Evolutionary conservation across 139 green algal species (phyloP).

Genomic region (Tetraselmis chui): DNA sequence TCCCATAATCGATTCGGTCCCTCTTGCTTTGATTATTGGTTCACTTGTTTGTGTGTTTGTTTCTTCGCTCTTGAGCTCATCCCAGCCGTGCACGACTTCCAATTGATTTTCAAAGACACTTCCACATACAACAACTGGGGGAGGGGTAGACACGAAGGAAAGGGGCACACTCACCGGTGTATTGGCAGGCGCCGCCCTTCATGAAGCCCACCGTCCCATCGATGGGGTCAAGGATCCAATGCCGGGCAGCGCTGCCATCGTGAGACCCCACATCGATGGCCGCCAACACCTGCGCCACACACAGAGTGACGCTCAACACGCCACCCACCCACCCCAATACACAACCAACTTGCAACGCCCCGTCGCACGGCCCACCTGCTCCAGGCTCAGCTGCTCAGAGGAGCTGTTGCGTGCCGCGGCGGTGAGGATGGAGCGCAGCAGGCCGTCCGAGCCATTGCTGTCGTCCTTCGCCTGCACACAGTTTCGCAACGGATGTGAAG

Average conservation of each 20-base stretch:
- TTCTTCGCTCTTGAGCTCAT: too few relatives aligned
- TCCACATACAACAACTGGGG: background rate
- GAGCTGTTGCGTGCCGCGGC: too few relatives aligned
- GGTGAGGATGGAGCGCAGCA: too few relatives aligned
- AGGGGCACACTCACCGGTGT: background rate
- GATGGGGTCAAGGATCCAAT: constrained; percentile 17
- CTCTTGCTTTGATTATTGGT: too few relatives aligned
- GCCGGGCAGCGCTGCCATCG: constrained; percentile 1
- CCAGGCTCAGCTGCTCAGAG: background rate
- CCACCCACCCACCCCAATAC: background rate
- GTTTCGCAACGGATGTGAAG: too few relatives aligned
- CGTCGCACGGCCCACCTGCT: background rate
- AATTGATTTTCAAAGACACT: too few relatives aligned
- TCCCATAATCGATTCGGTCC: too few relatives aligned
- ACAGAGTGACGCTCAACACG: background rate
- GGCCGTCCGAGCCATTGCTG: too few relatives aligned
- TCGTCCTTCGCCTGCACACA: too few relatives aligned
- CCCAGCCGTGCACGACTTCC: too few relatives aligned
- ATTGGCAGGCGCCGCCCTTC: background rate
- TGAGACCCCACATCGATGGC: constrained; percentile 4
- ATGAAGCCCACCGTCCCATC: constrained; percentile 9
- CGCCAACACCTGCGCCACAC: constrained; percentile 1
- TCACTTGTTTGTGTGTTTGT: too few relatives aligned
- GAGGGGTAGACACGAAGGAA: background rate
- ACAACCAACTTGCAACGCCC: background rate